phyloP scores from a whole-genome alignment of 805 yeast species.

The Komagataella pseudopastoris region DNA sequence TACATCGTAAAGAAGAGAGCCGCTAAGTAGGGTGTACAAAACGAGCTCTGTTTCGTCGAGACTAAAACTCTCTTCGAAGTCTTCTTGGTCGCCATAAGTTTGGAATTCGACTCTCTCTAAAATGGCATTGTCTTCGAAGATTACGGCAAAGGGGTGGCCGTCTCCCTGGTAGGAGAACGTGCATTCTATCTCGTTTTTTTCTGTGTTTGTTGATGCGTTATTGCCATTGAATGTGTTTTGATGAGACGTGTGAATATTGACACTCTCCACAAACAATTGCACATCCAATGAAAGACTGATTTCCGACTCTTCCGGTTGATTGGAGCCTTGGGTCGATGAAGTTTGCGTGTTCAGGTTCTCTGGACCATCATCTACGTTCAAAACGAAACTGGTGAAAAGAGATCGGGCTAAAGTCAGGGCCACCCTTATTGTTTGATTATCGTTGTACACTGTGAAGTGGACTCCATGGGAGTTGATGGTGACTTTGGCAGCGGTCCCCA shows the following conservation, averaged over 20 bases:
- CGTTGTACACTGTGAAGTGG: background rate
- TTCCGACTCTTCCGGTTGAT: background rate
- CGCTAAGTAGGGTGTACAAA: slow-evolving; percentile 38
- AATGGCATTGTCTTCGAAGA: slow-evolving; percentile 36
- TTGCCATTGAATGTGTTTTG: background rate
- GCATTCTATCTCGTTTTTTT: slow-evolving; percentile 24
- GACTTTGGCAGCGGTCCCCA: slow-evolving; percentile 25
- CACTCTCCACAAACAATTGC: slow-evolving; percentile 33
- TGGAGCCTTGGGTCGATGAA: background rate
- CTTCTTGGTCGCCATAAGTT: slow-evolving; percentile 21
- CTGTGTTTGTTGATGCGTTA: slow-evolving; percentile 2
- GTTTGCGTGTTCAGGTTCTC: background rate
- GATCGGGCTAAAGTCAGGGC: background rate
- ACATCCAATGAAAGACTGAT: slow-evolving; percentile 12
- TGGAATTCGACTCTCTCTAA: slow-evolving; percentile 46
- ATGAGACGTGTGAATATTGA: slow-evolving; percentile 25
- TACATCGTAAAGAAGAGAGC: slow-evolving; percentile 38
- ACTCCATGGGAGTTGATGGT: slow-evolving; percentile 3
- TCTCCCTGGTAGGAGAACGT: slow-evolving; percentile 33
- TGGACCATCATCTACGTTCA: background rate
- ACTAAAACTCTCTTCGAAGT: slow-evolving; percentile 15
- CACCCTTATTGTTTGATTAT: background rate
- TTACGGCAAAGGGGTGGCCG: slow-evolving; percentile 40
- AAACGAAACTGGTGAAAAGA: background rate
- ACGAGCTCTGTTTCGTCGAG: slow-evolving; percentile 20